These are phyloP conservation scores for Ophiostoma angusticollis DNA, from an alignment of 2,329 filamentous ascomycete genomes.

Conservation along the genomic window DNA sequence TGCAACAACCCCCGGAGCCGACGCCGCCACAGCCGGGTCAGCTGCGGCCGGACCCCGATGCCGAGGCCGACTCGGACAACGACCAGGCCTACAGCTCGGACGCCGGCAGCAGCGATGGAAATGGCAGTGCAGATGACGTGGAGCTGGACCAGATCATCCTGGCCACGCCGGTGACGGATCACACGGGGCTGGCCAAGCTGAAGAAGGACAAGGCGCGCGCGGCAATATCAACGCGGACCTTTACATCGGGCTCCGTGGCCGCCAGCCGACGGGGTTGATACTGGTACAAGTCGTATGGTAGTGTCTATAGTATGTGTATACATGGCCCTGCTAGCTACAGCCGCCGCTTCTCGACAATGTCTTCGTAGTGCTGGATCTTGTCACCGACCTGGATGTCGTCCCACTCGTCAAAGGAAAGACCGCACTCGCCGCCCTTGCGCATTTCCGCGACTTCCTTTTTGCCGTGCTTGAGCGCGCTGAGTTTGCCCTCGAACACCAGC, in stretches of 20 bases:
- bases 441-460: conserved; percentile 88
- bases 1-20: conserved; percentile 47
- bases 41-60: conserved; percentile 48
- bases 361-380: conserved; percentile 77
- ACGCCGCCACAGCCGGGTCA: conserved; percentile 46
- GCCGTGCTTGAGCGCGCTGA: conserved; percentile 74
- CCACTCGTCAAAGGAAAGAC: conserved; percentile 73
- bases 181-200: conserved; percentile 51
- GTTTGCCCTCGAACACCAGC: conserved; percentile 63
- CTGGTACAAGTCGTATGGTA: neutral
- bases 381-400: conserved; percentile 69
- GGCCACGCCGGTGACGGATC: conserved; percentile 78
- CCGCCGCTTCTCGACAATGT: conserved; percentile 56
- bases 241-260: conserved; percentile 35
- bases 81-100: conserved; percentile 8
- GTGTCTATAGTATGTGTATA: neutral
- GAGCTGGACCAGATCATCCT: conserved; percentile 90
- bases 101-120: conserved; percentile 28
- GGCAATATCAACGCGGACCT: conserved; percentile 36
- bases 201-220: conserved; percentile 41
- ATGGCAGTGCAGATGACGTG: conserved; percentile 48
- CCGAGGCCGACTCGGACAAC: conserved; percentile 60
- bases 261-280: conserved; percentile 34
- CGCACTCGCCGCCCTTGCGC: conserved; percentile 87
- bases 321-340: conserved; percentile 26